phyloP scores from a whole-genome alignment of 2,329 filamentous ascomycete species.

The Aspergillus ruber region DNA sequence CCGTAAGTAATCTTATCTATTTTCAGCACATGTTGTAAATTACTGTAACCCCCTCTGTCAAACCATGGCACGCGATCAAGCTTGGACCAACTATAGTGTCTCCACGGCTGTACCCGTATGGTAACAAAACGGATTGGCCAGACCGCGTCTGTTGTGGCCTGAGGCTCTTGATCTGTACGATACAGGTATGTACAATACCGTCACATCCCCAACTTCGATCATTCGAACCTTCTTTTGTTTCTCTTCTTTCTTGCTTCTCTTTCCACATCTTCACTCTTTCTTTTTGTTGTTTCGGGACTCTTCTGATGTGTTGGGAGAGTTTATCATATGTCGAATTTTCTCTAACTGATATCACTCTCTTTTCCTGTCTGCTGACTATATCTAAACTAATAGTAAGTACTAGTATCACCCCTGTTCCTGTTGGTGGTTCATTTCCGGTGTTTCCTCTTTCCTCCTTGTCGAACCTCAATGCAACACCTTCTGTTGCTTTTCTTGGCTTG shows the following conservation, averaged over 20 bases:
- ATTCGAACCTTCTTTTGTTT: not conserved
- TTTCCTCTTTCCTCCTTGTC: not conserved
- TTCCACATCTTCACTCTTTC: conserved; percentile 1
- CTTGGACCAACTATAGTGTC: conserved; percentile 6
- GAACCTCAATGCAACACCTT: not conserved
- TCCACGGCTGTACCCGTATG: not conserved
- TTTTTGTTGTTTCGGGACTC: not conserved
- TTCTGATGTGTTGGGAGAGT: not conserved
- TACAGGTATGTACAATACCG: conserved; percentile 1
- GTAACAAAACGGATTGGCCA: conserved; percentile 12
- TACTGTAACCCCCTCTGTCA: not conserved
- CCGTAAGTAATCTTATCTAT: no score
- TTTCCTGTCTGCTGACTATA: not conserved
- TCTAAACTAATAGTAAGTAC: conserved; percentile 1
- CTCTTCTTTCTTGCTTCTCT: conserved; percentile 7
- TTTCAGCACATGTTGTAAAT: not conserved
- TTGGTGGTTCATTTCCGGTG: not conserved
- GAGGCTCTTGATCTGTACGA: not conserved
- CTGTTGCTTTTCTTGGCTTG: no score
- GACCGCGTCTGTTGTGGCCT: conserved; percentile 9
- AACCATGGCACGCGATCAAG: not conserved
- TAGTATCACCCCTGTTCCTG: conserved; percentile 8
- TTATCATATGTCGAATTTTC: no score
- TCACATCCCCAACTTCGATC: conserved; percentile 6
- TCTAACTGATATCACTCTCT: not conserved